Percentiles rank a stretch among this genome's conserved stretches.
phyloP scores from a whole-genome alignment of 106 monocot genomes.

The Dendrobium officinale region DNA sequence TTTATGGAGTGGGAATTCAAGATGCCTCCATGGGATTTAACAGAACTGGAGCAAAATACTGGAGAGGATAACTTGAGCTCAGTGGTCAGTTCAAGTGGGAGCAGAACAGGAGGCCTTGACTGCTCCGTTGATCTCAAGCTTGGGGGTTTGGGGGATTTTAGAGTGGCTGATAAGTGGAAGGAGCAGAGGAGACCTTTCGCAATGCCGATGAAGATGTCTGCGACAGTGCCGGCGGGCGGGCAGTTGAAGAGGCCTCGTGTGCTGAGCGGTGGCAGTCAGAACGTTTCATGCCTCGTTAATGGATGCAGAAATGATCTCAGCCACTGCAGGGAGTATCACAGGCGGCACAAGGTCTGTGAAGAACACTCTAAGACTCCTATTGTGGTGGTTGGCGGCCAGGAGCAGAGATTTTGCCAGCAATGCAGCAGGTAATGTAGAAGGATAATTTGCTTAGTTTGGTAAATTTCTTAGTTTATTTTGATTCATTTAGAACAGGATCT shows the following conservation, averaged over 20 bases:
- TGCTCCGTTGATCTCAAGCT: slow-evolving; percentile 47
- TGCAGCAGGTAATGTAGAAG: slow-evolving; percentile 42
- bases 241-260: slow-evolving; percentile 25
- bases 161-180: slow-evolving; percentile 22
- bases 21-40: slow-evolving; percentile 53
- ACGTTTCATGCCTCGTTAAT: slow-evolving; percentile 33
- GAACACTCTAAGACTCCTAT: slow-evolving; percentile 21
- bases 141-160: slow-evolving; percentile 34
- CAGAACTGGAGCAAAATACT: slow-evolving; percentile 35
- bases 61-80: slow-evolving; percentile 26
- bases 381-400: slow-evolving; percentile 40
- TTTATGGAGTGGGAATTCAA: slow-evolving; percentile 71
- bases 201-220: background rate
- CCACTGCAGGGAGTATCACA: slow-evolving; percentile 42
- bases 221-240: slow-evolving; percentile 9
- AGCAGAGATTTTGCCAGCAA: slow-evolving; percentile 59
- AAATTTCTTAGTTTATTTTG: background rate
- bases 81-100: slow-evolving; percentile 7
- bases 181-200: slow-evolving; percentile 8
- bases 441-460: too few species aligned
- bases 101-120: slow-evolving; percentile 8
- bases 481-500: background rate
- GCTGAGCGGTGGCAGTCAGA: slow-evolving; percentile 16
- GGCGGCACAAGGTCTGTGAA: slow-evolving; percentile 57
- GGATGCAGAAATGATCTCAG: slow-evolving; percentile 52